A percentile compares a stretch with the other conserved stretches of the same genome.
phyloP scores from a whole-genome alignment of 495 filamentous ascomycete species.

The Tuber aestivum region DNA sequence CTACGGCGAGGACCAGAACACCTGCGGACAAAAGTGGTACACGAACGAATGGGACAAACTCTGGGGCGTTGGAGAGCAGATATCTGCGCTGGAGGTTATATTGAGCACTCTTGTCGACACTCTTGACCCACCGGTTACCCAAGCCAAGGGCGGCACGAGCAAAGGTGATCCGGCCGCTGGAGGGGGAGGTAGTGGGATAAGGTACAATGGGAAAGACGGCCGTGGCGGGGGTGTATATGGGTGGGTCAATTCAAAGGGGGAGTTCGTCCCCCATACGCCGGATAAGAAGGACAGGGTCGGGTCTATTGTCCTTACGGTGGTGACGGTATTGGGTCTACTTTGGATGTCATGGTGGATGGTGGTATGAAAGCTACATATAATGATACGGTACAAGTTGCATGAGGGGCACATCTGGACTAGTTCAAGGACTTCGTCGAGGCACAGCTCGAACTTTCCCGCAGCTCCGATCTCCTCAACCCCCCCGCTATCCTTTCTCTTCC shows the following conservation, averaged over 20 bases:
- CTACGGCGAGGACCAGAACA: constrained; percentile 53
- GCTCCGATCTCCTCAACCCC: constrained; percentile 14
- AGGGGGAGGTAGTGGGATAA: constrained; percentile 16
- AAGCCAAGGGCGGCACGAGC: constrained; percentile 67
- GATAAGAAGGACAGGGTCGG: background rate
- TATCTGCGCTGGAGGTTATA: constrained; percentile 63
- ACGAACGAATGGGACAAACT: constrained; percentile 56
- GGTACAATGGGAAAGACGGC: background rate
- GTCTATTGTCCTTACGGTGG: background rate
- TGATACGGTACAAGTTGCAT: background rate
- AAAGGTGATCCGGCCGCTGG: constrained; percentile 66
- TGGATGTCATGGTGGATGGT: constrained; percentile 2
- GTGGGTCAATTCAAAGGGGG: background rate
- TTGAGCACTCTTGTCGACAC: constrained; percentile 53
- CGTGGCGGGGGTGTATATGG: background rate
- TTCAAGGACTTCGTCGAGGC: constrained; percentile 42
- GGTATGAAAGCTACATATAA: background rate
- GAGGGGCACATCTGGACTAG: constrained; percentile 25
- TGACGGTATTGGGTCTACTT: background rate
- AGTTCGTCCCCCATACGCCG: background rate
- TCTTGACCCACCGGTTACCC: constrained; percentile 54
- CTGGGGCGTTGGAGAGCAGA: constrained; percentile 62
- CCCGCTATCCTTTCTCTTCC: background rate
- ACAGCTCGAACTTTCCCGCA: constrained; percentile 40
- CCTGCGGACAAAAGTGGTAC: constrained; percentile 69